phyloP scores from a whole-genome alignment of 371 early-diverging fungal species.

The Mucor lusitanicus region DNA sequence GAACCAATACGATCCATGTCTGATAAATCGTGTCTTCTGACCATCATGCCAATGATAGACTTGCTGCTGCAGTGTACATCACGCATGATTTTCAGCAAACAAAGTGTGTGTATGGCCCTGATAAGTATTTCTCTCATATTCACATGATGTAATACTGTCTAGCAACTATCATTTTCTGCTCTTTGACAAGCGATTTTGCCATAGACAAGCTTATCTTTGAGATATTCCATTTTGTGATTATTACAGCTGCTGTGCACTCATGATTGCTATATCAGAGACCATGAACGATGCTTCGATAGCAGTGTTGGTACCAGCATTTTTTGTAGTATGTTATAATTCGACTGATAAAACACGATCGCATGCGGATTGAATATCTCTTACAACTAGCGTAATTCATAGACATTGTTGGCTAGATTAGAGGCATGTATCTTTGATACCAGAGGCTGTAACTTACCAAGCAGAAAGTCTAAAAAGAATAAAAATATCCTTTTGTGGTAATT shows the following conservation, averaged over 20 bases:
- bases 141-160: constrained; percentile 75
- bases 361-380: no score
- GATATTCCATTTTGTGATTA: neutral
- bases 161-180: constrained; percentile 75
- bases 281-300: no score
- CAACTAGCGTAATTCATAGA: no score
- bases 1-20: constrained; percentile 42
- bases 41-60: constrained; percentile 11
- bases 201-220: constrained; percentile 34
- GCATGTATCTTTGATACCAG: constrained; percentile 60
- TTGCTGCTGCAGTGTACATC: neutral
- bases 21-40: constrained; percentile 8
- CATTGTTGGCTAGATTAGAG: constrained; percentile 81
- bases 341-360: no score
- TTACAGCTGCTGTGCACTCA: neutral
- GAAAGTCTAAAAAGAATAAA: constrained; percentile 8
- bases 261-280: constrained; percentile 55
- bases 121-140: neutral
- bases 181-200: constrained; percentile 60
- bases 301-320: no score
- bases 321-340: no score
- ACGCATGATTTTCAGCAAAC: neutral
- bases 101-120: constrained; percentile 70
- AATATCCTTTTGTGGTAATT: constrained; percentile 9
- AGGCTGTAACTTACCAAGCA: constrained; percentile 41